Conservation (phyloP, 306 rosid genomes). For the Amphicarpaea edgeworthii region DNA sequence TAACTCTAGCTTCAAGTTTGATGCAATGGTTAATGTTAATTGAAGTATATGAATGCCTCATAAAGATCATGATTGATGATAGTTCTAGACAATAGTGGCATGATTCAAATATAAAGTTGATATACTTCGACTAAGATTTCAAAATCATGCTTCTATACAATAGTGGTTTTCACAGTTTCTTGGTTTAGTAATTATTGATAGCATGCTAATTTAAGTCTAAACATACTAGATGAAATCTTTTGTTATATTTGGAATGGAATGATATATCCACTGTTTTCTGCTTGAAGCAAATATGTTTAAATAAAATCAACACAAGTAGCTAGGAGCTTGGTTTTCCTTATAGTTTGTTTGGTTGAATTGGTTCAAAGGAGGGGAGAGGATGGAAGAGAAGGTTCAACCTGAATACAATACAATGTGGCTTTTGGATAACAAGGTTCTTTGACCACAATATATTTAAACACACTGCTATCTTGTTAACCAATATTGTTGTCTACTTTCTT, state of each 20-base stretch:
- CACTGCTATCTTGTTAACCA: neutral
- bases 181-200: neutral
- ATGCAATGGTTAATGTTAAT: neutral
- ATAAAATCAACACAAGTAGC: neutral
- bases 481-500: constrained; percentile 5
- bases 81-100: neutral
- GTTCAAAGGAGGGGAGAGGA: no score
- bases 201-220: constrained; percentile 23
- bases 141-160: constrained; percentile 11
- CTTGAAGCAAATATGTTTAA: neutral
- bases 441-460: neutral
- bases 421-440: neutral
- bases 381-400: no score
- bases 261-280: neutral
- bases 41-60: constrained; percentile 1
- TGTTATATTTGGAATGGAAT: neutral
- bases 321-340: neutral
- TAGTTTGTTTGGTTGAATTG: no score
- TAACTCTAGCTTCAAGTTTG: constrained; percentile 11
- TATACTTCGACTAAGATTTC: constrained; percentile 20
- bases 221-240: neutral
- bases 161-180: neutral
- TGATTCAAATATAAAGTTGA: constrained; percentile 5
- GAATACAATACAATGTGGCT: neutral
- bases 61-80: neutral